Conservation (phyloP, 169 alveolate genomes). For the Plasmodium berghei region DNA sequence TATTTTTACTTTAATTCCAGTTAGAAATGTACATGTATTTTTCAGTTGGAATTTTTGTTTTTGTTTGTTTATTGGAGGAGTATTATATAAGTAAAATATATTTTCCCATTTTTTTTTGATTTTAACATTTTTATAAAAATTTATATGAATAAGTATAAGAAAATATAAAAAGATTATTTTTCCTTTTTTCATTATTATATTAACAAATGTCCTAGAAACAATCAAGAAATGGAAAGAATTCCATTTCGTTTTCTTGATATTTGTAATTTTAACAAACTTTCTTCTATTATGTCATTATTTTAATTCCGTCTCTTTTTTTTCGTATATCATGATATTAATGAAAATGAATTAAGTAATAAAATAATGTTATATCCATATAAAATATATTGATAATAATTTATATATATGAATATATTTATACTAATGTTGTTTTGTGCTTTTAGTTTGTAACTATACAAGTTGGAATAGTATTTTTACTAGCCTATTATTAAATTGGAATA, state of each 20-base stretch:
- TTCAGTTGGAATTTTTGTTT: slow-evolving; percentile 1
- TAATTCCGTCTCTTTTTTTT: too few relatives aligned
- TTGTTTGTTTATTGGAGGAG: not conserved
- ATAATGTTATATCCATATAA: too few relatives aligned
- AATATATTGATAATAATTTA: too few relatives aligned
- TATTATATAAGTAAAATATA: slow-evolving; percentile 3
- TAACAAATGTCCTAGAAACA: not conserved
- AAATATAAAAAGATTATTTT: not conserved
- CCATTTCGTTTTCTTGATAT: slow-evolving; percentile 7
- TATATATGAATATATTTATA: too few relatives aligned
- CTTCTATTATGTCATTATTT: too few relatives aligned
- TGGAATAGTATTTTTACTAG: too few relatives aligned
- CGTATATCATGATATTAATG: too few relatives aligned
- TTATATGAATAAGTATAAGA: slow-evolving; percentile 5
- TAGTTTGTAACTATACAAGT: too few relatives aligned
- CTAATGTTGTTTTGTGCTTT: too few relatives aligned
- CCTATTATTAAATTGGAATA: too few relatives aligned
- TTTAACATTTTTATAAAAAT: slow-evolving; percentile 11
- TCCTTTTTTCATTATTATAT: slow-evolving; percentile 17
- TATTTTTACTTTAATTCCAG: slow-evolving; percentile 60
- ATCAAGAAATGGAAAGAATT: not conserved
- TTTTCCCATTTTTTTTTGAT: not conserved
- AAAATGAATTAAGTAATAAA: too few relatives aligned
- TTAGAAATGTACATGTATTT: slow-evolving; percentile 42
- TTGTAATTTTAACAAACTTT: too few relatives aligned